Percentiles rank a stretch among this genome's conserved stretches.
Conservation (phyloP, 495 filamentous ascomycete genomes). For the Extremus antarcticus region DNA sequence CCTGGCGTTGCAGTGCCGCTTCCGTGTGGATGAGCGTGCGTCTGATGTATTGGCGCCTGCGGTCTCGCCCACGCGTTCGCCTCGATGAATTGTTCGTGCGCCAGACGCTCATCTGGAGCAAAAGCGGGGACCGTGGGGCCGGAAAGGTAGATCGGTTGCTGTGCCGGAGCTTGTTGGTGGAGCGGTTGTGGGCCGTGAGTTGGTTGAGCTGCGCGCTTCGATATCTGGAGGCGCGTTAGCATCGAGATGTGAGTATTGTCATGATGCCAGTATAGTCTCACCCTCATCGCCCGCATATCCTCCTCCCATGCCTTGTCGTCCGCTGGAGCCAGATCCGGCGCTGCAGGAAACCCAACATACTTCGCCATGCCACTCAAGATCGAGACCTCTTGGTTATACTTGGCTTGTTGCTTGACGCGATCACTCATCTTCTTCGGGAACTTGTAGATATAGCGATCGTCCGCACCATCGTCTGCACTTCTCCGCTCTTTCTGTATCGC, state of each 20-base stretch:
- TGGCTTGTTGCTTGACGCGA: slow-evolving; percentile 65
- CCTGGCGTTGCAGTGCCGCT: slow-evolving; percentile 1
- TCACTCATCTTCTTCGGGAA: slow-evolving; percentile 61
- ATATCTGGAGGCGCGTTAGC: neutral
- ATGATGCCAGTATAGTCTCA: slow-evolving; percentile 43
- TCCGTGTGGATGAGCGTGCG: neutral
- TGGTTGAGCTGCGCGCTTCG: neutral
- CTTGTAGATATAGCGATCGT: slow-evolving; percentile 50
- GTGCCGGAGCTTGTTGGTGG: neutral
- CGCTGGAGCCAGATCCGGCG: slow-evolving; percentile 65
- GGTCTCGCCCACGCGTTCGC: slow-evolving; percentile 20
- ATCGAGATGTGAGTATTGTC: neutral
- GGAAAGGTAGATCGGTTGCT: neutral
- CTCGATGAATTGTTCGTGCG: slow-evolving; percentile 21
- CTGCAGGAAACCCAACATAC: slow-evolving; percentile 89
- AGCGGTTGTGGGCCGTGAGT: neutral
- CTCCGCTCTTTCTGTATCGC: slow-evolving; percentile 84
- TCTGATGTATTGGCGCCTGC: slow-evolving; percentile 5
- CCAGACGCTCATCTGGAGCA: slow-evolving; percentile 13
- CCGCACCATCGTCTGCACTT: slow-evolving; percentile 53
- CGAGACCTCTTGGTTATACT: slow-evolving; percentile 89
- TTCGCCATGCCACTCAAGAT: slow-evolving; percentile 84
- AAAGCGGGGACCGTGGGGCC: neutral
- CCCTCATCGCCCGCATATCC: slow-evolving; percentile 80
- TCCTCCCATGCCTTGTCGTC: slow-evolving; percentile 66